Percentiles rank a stretch among this genome's conserved stretches.
These are phyloP conservation scores for Tausonia pullulans DNA, from an alignment of 1,284 basidiomycete genomes.

Conservation along the genomic window DNA sequence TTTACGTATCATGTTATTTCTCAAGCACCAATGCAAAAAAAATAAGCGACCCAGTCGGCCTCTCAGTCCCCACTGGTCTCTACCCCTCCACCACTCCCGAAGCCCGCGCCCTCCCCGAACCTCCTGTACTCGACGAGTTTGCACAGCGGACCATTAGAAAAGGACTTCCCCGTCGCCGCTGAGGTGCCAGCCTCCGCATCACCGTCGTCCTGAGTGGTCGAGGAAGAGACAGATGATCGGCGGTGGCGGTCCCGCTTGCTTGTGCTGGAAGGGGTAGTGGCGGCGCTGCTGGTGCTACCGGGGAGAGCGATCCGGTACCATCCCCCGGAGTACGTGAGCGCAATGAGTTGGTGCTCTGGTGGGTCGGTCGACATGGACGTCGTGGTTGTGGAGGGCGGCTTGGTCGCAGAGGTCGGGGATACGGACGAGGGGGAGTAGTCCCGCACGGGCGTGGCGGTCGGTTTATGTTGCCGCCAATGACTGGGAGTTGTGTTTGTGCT, in stretches of 20 bases:
- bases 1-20: too few species aligned
- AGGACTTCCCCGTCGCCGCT: too few species aligned
- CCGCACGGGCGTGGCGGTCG: background rate
- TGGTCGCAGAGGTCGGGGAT: background rate
- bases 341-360: constrained; percentile 64
- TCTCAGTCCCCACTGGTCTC: too few species aligned
- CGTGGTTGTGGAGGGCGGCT: constrained; percentile 1
- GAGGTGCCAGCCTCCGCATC: background rate
- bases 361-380: background rate
- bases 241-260: background rate
- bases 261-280: background rate
- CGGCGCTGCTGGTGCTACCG: background rate
- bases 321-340: constrained; percentile 76
- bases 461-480: background rate
- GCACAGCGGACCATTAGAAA: background rate
- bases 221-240: background rate
- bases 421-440: background rate
- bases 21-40: too few species aligned
- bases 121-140: background rate
- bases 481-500: constrained; percentile 4
- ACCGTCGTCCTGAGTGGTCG: background rate
- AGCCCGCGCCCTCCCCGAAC: background rate
- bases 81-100: too few species aligned
- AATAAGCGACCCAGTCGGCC: too few species aligned
- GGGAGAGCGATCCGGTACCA: constrained; percentile 81